Base-by-base conservation (phyloP, 805 yeast genomes). In the Tetrapisispora namnaoensis region DNA sequence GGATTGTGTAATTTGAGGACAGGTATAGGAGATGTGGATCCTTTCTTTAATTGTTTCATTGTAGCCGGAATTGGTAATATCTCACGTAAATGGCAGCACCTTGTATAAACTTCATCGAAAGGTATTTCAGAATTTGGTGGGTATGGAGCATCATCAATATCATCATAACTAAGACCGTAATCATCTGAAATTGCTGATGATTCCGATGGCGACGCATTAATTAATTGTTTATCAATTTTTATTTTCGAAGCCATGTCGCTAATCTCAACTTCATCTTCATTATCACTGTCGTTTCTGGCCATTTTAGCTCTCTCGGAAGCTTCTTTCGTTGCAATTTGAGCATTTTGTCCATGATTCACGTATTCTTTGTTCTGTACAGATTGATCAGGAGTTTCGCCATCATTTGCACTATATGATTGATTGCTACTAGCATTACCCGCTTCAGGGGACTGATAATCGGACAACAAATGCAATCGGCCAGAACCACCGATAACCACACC, bases 1-100 rank as follows among this genome's bases (percentile, higher is more conserved):
- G 96, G 95, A 57, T 90, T 90, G 60, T 88, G 75, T 52, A 91
- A 63, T 56, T 84, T 90, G 47, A 90, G 62, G 13, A 80, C 57
- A 1, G 93, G 82, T n/a, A 90, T 70, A 1, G 96, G 95, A n/a
- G 86, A 85, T 46, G 80, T 75, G 1, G 90, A 78, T 1, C 90
- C 93, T 10, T 69, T 59, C 59, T 81, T 81, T 52, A 90, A 74
- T 62, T 87, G 95, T 59, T 83, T 85, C 58, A 86, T 61, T 6
- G 90, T 87, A 1, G 95, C 95, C 1, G 95, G 93, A 48, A 90
- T 88, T 0, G 98, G 97, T 51, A 90, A 66, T 46, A 90, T 90
- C 60, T 90, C 97, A 48, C 97, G 73, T 52, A 90, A 68, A 65
- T 90, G 97, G 59, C 97, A 90, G 63, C 97, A 90, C 55, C 97